Evolutionary conservation across 768 basidiomycete species (phyloP).

Genomic region (Suillus subaureus): DNA sequence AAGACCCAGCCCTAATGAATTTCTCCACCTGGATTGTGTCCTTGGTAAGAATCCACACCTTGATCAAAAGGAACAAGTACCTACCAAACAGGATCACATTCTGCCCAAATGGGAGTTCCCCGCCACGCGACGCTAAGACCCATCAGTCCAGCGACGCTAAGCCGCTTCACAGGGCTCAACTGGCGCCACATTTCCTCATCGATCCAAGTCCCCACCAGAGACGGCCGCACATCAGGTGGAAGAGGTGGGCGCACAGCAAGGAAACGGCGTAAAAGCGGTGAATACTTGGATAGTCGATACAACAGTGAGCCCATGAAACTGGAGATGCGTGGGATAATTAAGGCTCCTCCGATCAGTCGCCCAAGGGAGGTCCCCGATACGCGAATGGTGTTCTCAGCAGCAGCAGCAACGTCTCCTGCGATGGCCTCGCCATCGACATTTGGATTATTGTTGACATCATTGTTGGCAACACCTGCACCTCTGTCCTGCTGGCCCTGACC

Average conservation of each 20-base stretch:
- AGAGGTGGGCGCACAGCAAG: conserved; percentile 25
- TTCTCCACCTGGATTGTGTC: conserved; percentile 56
- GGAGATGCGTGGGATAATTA: conserved; percentile 68
- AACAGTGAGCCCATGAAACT: conserved; percentile 65
- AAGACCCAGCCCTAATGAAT: conserved; percentile 65
- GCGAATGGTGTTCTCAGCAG: conserved; percentile 60
- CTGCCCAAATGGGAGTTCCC: conserved; percentile 63
- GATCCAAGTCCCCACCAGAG: conserved; percentile 23
- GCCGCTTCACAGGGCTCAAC: conserved; percentile 24
- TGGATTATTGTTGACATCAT: conserved; percentile 14
- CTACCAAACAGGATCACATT: conserved; percentile 75
- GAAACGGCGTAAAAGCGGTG: conserved; percentile 28
- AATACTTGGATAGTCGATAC: conserved; percentile 48
- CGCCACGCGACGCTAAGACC: conserved; percentile 53
- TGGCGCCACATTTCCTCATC: conserved; percentile 14
- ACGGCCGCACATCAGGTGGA: conserved; percentile 11
- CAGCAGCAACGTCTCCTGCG: conserved; percentile 43
- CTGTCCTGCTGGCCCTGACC: conserved; percentile 16
- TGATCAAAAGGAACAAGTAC: conserved; percentile 5
- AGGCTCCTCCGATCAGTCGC: conserved; percentile 67
- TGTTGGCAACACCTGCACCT: conserved; percentile 14
- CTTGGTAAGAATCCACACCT: not conserved
- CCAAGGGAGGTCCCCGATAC: conserved; percentile 63
- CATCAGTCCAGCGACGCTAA: conserved; percentile 33
- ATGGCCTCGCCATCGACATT: conserved; percentile 13